Conservation (phyloP, 768 basidiomycete species). For the Cystofilobasidium ferigula region DNA sequence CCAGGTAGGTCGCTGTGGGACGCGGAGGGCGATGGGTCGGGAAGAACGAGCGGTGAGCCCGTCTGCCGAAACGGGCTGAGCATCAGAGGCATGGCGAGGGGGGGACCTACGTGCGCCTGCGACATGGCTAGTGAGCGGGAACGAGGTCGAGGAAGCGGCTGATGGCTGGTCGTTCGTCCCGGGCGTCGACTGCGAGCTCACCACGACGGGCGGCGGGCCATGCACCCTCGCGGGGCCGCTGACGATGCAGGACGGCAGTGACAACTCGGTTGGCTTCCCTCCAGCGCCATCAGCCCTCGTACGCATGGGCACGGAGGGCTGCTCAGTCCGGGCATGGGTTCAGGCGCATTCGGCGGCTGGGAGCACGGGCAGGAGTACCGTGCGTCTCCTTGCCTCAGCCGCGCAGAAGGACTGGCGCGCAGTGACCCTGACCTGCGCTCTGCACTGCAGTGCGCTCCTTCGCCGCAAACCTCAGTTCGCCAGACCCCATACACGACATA, state of each 20-base stretch:
- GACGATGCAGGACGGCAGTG: no score
- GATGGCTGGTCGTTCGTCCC: no score
- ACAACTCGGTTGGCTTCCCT: no score
- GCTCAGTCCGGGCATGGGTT: no score
- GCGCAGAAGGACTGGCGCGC: neutral
- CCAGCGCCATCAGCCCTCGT: no score
- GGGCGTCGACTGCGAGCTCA: no score
- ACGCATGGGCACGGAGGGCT: neutral
- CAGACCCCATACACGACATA: neutral
- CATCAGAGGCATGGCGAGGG: no score
- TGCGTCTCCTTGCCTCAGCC: neutral
- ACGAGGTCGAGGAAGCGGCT: no score
- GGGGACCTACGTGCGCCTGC: neutral
- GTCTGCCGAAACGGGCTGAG: slow-evolving; percentile 1
- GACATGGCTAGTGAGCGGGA: no score
- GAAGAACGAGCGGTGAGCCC: neutral
- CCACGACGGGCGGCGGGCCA: no score
- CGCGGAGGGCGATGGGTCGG: no score
- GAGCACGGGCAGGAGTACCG: neutral
- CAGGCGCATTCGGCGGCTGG: neutral
- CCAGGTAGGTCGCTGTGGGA: slow-evolving; percentile 20
- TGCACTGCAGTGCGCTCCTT: neutral
- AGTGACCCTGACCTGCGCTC: neutral
- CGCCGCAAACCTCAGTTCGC: neutral
- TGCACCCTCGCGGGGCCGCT: no score